Conservation (phyloP, 1,139 yeast species). For the Candida pseudoviswanathii region DNA sequence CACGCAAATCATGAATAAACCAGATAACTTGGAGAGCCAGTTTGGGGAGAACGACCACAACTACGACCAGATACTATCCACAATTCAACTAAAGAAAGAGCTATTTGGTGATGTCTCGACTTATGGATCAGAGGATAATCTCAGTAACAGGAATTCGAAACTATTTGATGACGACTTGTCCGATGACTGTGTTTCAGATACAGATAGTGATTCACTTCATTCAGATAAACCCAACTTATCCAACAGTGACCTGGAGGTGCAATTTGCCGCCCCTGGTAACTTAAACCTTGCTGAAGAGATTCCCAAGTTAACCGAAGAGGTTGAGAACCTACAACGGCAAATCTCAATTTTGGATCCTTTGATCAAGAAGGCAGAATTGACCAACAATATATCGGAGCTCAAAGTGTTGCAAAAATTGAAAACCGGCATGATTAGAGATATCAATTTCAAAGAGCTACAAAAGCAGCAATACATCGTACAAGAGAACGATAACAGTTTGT, state of each 20-base stretch:
- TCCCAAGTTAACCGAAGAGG: constrained; percentile 52
- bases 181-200: constrained; percentile 22
- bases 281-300: constrained; percentile 71
- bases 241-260: constrained; percentile 11
- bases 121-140: constrained; percentile 23
- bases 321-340: constrained; percentile 66
- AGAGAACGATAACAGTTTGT: constrained; percentile 78
- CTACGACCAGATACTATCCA: constrained; percentile 3
- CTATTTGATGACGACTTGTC: constrained; percentile 36
- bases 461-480: constrained; percentile 82
- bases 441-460: constrained; percentile 69
- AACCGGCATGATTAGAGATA: constrained; percentile 65
- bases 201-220: constrained; percentile 34
- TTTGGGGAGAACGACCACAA: constrained; percentile 3
- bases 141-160: constrained; percentile 24
- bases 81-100: constrained; percentile 26
- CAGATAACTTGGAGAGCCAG: constrained; percentile 11
- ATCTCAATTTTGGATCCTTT: constrained; percentile 65
- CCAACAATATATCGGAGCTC: constrained; percentile 71
- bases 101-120: constrained; percentile 41
- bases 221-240: constrained; percentile 21
- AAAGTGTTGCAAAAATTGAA: constrained; percentile 69
- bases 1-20: constrained; percentile 54
- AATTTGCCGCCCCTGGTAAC: constrained; percentile 69
- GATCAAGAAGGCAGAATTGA: constrained; percentile 76